Evolutionary conservation across 768 basidiomycete species (phyloP), one percentile per base, ranked within the genome.

Genomic region (Hydnomerulius pinastri): DNA sequence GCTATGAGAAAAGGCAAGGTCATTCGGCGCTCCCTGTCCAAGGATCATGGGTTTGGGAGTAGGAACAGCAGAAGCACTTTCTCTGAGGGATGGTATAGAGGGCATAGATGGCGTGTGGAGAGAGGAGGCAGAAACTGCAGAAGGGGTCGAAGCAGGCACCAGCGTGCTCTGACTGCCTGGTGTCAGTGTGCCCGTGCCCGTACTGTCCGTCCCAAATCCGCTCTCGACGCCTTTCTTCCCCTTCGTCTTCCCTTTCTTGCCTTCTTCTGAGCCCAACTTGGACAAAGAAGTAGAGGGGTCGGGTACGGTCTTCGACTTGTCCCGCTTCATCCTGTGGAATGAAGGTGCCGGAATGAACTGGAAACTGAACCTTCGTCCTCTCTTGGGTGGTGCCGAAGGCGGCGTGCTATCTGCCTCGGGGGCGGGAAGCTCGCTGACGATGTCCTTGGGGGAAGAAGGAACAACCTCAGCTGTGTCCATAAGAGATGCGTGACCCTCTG

Each of bases 341-440:
- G 55, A 21, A 21, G 62, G 18, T 0, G 65, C 27, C 2, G 65
- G 18, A 4, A 69, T 33, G 6, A 67, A 61, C 7, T 58, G 62
- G 51, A 67, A 67, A 3, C 60, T 67, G 27, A 43, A 57, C 39
- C 67, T 43, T 15, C 52, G 62, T 18, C 42, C 3, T 48, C 45
- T 58, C 11, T 48, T 63, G 43, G 46, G 43, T 6, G 51, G 29
- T 2, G 45, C 11, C 1, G 40, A 33, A 15, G 47, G 3, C 5
- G 27, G 2, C 3, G 35, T 24, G 28, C 42, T 27, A 11, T 18
- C 25, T 8, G 46, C 30, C 6, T 21, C 35, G 29, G 46, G 27
- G 1, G 8, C 27, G 11, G 48, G 18, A 1, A 20, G 4, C 3
- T 38, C 38, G 1, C 33, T 8, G 12, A 39, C 21, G 21, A 23